Conservation (phyloP, 2,329 filamentous ascomycete genomes). For the Fusarium chlamydosporum region DNA sequence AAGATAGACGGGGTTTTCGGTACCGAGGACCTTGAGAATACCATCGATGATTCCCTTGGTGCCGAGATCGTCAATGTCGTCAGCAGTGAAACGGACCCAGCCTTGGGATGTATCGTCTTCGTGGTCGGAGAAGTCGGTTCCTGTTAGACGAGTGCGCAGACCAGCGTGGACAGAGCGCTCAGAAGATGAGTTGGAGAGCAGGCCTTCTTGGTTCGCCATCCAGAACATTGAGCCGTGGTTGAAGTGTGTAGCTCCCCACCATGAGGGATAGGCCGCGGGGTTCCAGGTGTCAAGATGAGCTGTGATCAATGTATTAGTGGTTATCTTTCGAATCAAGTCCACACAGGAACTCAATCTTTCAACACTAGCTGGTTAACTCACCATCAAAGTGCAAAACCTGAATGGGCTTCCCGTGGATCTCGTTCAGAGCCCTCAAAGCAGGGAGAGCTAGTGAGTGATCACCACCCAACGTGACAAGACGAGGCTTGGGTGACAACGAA, state of each 20-base stretch:
- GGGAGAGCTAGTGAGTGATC: constrained; percentile 80
- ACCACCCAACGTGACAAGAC: constrained; percentile 78
- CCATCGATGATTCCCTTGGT: constrained; percentile 75
- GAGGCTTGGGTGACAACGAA: constrained; percentile 59
- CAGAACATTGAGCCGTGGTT: constrained; percentile 95
- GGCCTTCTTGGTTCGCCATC: constrained; percentile 84
- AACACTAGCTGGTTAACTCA: constrained; percentile 10
- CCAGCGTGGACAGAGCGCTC: constrained; percentile 86
- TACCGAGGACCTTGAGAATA: constrained; percentile 81
- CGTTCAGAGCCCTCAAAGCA: constrained; percentile 75
- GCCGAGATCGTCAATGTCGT: constrained; percentile 89
- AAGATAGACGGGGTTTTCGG: constrained; percentile 83
- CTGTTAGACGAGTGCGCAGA: constrained; percentile 80
- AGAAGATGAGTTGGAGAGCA: constrained; percentile 78
- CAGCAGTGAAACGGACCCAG: constrained; percentile 82
- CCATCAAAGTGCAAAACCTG: constrained; percentile 81
- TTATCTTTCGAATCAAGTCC: neutral
- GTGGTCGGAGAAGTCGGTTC: constrained; percentile 75
- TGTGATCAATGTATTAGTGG: constrained; percentile 28
- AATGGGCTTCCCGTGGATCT: constrained; percentile 72
- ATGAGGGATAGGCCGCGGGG: constrained; percentile 81
- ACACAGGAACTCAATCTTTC: neutral
- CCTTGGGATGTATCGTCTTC: constrained; percentile 81
- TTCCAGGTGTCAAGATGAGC: constrained; percentile 88
- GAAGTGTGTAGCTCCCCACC: constrained; percentile 77